Percentiles rank a stretch among this genome's conserved stretches.
Conservation (phyloP, 2,329 filamentous ascomycete genomes). For the Apiospora sp. region DNA sequence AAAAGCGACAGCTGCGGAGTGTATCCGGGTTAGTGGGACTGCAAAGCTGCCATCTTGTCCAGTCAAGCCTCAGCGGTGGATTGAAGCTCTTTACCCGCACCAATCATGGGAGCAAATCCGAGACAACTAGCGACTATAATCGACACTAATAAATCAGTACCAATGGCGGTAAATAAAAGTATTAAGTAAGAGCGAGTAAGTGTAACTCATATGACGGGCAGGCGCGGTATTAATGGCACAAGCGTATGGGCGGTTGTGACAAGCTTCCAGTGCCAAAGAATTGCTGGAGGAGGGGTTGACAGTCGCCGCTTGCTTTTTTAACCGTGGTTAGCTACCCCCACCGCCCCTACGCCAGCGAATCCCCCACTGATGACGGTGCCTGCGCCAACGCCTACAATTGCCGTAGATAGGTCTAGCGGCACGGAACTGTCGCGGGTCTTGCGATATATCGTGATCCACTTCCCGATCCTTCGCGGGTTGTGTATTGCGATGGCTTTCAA, state of each 20-base stretch:
- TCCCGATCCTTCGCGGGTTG: background rate
- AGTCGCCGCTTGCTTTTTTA: background rate
- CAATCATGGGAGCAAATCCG: background rate
- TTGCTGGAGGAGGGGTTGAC: background rate
- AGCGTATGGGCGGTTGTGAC: background rate
- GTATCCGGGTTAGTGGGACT: slow-evolving; percentile 9
- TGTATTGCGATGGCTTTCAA: background rate
- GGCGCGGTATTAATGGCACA: background rate
- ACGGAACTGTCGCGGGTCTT: background rate
- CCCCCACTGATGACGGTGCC: background rate
- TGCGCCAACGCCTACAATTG: slow-evolving; percentile 4
- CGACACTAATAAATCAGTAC: background rate
- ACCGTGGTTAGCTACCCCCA: background rate
- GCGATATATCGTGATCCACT: background rate
- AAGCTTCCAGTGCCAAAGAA: background rate
- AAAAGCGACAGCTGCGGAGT: background rate
- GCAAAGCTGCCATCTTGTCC: background rate
- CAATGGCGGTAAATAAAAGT: background rate
- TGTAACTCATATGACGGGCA: background rate
- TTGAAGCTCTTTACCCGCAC: background rate
- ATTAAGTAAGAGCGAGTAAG: background rate
- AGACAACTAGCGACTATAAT: background rate
- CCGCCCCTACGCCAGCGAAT: background rate
- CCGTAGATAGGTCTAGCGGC: slow-evolving; percentile 11
- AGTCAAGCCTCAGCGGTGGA: background rate